These are phyloP conservation scores for Paramecium caudatum DNA, from an alignment of 73 alveolate genomes.

Conservation along the genomic window DNA sequence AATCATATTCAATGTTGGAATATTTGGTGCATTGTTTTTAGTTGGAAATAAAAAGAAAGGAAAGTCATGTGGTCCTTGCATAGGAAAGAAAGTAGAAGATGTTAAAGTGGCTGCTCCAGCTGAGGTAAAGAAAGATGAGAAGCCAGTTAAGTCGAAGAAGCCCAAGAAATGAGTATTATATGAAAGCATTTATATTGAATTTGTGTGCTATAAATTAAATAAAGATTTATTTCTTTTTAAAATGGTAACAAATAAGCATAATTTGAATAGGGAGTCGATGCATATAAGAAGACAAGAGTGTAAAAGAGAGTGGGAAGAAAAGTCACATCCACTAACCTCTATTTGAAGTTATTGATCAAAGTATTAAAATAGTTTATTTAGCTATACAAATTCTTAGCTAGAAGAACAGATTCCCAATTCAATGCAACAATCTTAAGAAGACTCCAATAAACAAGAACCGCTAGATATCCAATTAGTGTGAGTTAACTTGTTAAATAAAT, in stretches of 20 bases:
- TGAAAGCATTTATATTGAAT: constrained; percentile 4
- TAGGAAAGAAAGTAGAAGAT: neutral
- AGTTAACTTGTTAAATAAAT: constrained; percentile 90
- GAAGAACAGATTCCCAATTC: constrained; percentile 97
- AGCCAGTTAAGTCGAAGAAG: neutral
- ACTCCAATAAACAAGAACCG: constrained; percentile 88
- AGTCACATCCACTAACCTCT: constrained; percentile 73
- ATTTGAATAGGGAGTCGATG: constrained; percentile 52
- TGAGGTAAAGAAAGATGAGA: neutral
- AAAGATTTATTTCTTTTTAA: constrained; percentile 13
- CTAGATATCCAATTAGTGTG: constrained; percentile 93
- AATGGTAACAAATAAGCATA: constrained; percentile 38
- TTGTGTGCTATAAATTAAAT: constrained; percentile 29
- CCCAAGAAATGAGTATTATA: neutral
- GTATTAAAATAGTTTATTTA: neutral
- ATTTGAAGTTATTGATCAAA: constrained; percentile 64
- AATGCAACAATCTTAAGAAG: constrained; percentile 92
- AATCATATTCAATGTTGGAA: constrained; percentile 21
- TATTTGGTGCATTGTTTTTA: constrained; percentile 2
- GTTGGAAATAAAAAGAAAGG: neutral
- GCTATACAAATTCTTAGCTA: constrained; percentile 87
- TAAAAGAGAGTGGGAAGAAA: constrained; percentile 61
- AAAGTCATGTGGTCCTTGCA: neutral
- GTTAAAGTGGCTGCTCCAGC: neutral
- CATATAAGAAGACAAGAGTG: constrained; percentile 57